Evolutionary conservation across 257 asterid genomes (phyloP), one percentile per base, ranked within the genome.

Genomic region (Nicotiana obtusifolia): DNA sequence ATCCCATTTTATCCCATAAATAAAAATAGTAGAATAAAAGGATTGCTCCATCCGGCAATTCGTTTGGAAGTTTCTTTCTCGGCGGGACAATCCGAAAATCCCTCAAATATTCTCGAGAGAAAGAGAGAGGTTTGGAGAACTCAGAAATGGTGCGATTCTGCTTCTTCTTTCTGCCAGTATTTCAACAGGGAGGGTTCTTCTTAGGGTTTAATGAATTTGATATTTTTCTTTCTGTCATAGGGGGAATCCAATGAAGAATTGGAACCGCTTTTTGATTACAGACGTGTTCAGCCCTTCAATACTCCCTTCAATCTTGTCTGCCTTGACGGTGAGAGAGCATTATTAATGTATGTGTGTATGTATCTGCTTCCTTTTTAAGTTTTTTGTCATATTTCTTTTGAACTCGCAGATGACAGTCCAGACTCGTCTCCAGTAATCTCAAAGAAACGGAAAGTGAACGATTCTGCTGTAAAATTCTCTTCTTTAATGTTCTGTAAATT

Each of bases 191-290:
- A 19, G 81, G 26, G 67, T 68, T 68, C 17, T 33, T 67, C 16
- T 82, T 44, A 53, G 68, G 82, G 56, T 75, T 75, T 75, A n/a
- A 41, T 19, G 10, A 28, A 31, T 77, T 64, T 65, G 14, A 13
- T 35, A 10, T 20, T 13, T 66, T 41, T 47, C 4, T 79, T n/a
- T 49, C 4, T 54, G 22, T 31, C 37, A 5, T 30, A 93, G 98
- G 97, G 76, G 9, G 92, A 92, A 28, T 44, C 85, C n/a, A 66
- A 81, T 17, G 97, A 95, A 44, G 99, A 96, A 88, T 84, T 96
- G 81, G 99, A 96, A 61, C 94, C 99, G 31, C 99, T 96, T 56
- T 96, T 96, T 80, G 97, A 96, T 91, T 96, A 96, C 85, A 78
- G 90, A 49, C 97, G 98, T 54, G 87, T 93, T 78, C 99, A 94